phyloP scores from a whole-genome alignment of 2,329 filamentous ascomycete genomes.

The Trichoderma sp. region DNA sequence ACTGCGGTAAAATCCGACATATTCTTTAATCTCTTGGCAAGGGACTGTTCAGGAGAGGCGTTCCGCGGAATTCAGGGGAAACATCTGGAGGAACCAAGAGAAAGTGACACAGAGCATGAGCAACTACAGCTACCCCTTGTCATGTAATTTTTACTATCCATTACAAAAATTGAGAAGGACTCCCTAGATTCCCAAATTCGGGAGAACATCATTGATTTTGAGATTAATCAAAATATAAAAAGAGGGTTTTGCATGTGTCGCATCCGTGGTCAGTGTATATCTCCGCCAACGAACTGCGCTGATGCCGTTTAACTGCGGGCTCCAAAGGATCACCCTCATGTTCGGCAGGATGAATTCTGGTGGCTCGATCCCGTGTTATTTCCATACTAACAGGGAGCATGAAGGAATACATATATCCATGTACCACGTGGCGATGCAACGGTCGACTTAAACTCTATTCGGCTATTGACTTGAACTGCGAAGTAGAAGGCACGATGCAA shows the following conservation, averaged over 20 bases:
- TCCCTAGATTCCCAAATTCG: too few species aligned
- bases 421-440: not conserved
- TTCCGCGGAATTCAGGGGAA: not conserved
- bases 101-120: not conserved
- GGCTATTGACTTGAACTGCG: not conserved
- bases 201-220: not conserved
- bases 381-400: not conserved
- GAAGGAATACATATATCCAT: not conserved
- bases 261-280: not conserved
- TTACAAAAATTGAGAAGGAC: not conserved
- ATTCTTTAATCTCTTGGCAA: not conserved
- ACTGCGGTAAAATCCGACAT: not conserved
- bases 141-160: not conserved
- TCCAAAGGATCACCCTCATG: not conserved
- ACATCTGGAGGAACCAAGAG: not conserved
- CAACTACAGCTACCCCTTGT: not conserved
- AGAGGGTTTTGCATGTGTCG: not conserved
- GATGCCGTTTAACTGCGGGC: not conserved
- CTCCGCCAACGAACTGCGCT: not conserved
- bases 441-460: rapidly evolving
- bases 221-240: not conserved
- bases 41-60: not conserved
- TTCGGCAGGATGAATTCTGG: not conserved
- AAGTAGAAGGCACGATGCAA: too few species aligned
- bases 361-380: not conserved